Base-by-base conservation (phyloP, 2,329 filamentous ascomycete species). In the Zarea fungicola region DNA sequence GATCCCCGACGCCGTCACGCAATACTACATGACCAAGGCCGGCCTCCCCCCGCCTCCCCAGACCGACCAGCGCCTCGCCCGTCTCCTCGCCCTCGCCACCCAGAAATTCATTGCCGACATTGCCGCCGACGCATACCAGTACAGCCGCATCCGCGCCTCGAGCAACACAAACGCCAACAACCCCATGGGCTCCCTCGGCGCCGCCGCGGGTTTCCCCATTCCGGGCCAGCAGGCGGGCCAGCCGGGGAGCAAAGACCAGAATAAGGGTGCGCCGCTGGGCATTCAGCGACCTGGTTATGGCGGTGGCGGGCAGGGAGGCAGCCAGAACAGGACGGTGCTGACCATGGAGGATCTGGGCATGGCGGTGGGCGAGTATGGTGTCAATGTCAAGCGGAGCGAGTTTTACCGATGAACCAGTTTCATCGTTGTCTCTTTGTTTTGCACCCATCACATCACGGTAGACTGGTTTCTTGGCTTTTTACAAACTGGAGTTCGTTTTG, bases 331-430 rank as follows among this genome's bases (percentile, higher is more conserved):
- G 55, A 96, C 93, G 16, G 92, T 99, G 48, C 75, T 99, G 54
- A 97, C 93, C 1, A 97, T 99, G 93, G 93, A 99, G 70, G 93
- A 99, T 66, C 68, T 99, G 60, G 93, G 93, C 14, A 97, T 97
- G 90, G 93, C 93, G 1, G 92, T 97, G 25, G 88, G 88, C 26
- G 93, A 99, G 74, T 99, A 97, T 65, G 93, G 93, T 1, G 90
- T 99, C 45, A 99, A 96, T 64, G 87, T 97, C 46, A 97, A 96
- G 81, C 80, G 93, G 55, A 91, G 92, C 62, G 93, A 99, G 72
- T 99, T 97, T 65, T 99, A 99, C 67, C 80, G 91, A 60, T 96
- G 58, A 61, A 18, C 11, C 16, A 16, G 18, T 9, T 5, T 22
- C 18, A 13, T 31, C 29, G 32, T 39, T 42, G 28, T 31, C 42